Conservation (phyloP, 495 filamentous ascomycete genomes). For the Pyrenopolyporus hunteri region DNA sequence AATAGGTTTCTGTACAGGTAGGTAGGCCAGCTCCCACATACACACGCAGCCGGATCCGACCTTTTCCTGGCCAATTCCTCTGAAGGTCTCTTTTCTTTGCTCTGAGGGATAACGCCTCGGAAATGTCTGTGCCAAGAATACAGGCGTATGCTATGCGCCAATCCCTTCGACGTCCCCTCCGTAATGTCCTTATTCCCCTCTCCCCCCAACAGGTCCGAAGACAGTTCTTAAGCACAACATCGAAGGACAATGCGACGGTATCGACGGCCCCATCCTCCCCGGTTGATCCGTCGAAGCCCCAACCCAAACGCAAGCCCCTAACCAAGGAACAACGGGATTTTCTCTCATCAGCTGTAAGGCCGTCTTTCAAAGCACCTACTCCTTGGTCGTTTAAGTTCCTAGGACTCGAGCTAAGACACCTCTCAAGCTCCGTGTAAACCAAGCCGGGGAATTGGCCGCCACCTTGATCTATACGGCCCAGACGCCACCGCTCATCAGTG, state of each 20-base stretch:
- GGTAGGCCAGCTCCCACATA: too few relatives aligned
- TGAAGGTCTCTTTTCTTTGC: too few relatives aligned
- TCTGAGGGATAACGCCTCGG: too few relatives aligned
- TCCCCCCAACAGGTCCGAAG: background rate
- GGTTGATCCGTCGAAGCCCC: slow-evolving; percentile 17
- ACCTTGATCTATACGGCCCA: slow-evolving; percentile 86
- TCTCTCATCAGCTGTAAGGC: slow-evolving; percentile 73
- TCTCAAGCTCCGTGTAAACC: slow-evolving; percentile 76
- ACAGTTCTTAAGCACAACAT: slow-evolving; percentile 17
- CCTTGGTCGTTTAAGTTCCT: slow-evolving; percentile 4
- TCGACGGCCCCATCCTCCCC: slow-evolving; percentile 12
- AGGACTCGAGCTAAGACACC: slow-evolving; percentile 23
- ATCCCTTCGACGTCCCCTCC: background rate
- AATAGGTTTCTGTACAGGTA: too few relatives aligned
- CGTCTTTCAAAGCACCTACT: background rate
- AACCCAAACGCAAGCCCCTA: slow-evolving; percentile 61
- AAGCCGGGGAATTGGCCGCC: slow-evolving; percentile 87
- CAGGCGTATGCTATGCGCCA: slow-evolving; percentile 7
- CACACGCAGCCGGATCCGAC: too few relatives aligned
- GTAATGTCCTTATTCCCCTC: slow-evolving; percentile 6
- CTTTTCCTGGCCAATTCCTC: too few relatives aligned
- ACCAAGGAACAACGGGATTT: slow-evolving; percentile 73
- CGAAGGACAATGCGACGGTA: slow-evolving; percentile 9
- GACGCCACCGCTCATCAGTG: slow-evolving; percentile 71
- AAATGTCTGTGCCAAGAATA: slow-evolving; percentile 28